Base-by-base conservation (phyloP, 176 grass and related monocot species). In the Oryza glaberrima region DNA sequence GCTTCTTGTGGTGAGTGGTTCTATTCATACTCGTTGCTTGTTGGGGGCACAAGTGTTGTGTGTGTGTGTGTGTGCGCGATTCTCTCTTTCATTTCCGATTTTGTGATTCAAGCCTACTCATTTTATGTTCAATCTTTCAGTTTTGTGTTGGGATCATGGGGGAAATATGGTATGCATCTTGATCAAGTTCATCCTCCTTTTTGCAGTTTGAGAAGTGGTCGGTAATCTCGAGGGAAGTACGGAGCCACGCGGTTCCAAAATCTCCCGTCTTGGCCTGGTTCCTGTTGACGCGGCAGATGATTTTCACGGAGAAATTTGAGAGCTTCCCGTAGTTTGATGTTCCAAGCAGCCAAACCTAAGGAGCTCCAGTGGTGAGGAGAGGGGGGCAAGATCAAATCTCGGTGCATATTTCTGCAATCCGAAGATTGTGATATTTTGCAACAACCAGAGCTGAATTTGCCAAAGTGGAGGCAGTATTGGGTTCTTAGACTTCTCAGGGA, bases 1-100 rank as follows among this genome's bases (percentile, higher is more conserved):
- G 38, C 38, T 66, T 76, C 69, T 70, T 28, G 63, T 44, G 85
- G 85, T 87, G 80, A 84, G 85, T 32, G 69, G 43, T 19, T 61
- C 60, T 45, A 17, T 48, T 54, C 11, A 10, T 49, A 1, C n/a
- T 70, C 80, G 3, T 46, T 56, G 1, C 16, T 70, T 80, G 1
- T 46, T 45, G 28, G 35, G 9, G 9, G 67, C 26, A 70, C 17
- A 11, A 52, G 12, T 34, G 11, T 45, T 45, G n/a, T 65, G 4
- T 58, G 56, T 58, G 56, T 58, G 56, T 45, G 40, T 8, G 40
- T 41, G 25, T 1, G 26, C 26, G 26, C 26, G 40, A 41, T 65
- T 44, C 15, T 75, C 14, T 28, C 1, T 48, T 49, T 38, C 13
- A 41, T 40, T 47, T 54, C 10, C n/a, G 3, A 3, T 83, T 78